These are phyloP conservation scores for thale cress (Arabidopsis thaliana) DNA, from an alignment of 345 rosid genomes.

Conservation along the genomic window TAIR10.1 NC_003070.9:3617501-3618000, in stretches of 20 bases:
- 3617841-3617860: conserved; percentile 80
- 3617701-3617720: neutral
- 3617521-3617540: conserved; percentile 63
- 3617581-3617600: conserved; percentile 69
- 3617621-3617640: conserved; percentile 40
- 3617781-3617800: conserved; percentile 6
- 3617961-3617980: conserved; percentile 31
- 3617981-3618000: conserved; percentile 12
- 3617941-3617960: conserved; percentile 21
- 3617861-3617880: conserved; percentile 57
- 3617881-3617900: conserved; percentile 71
- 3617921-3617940: conserved; percentile 55
- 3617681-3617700: conserved; percentile 26
- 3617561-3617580: conserved; percentile 73
- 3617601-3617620: conserved; percentile 63
- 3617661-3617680: conserved; percentile 73
- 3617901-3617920: conserved; percentile 35
- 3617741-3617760: neutral
- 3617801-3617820: conserved; percentile 1
- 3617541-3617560: conserved; percentile 57
- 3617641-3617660: conserved; percentile 57
- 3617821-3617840: conserved; percentile 55
- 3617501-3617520: conserved; percentile 54
- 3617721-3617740: neutral
- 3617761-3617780: neutral